These are phyloP conservation scores for Tylopilus subfusipes DNA, from an alignment of 768 basidiomycete genomes.

Conservation along the genomic window DNA sequence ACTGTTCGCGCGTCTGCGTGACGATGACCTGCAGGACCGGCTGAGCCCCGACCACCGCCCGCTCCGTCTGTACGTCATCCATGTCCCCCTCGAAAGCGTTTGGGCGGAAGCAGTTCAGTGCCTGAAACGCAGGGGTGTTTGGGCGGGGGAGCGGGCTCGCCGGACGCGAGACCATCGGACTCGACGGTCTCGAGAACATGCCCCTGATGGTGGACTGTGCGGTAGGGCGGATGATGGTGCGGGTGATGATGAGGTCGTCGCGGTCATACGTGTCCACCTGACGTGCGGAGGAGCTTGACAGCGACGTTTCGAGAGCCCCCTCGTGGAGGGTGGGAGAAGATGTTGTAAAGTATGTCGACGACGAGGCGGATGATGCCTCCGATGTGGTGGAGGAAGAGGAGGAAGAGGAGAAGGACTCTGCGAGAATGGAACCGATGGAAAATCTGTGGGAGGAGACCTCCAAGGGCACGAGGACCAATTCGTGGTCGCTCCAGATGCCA, in stretches of 20 bases:
- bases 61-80: conserved; percentile 25
- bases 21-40: conserved; percentile 33
- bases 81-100: conserved; percentile 33
- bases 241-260: conserved; percentile 33
- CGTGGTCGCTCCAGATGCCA: conserved; percentile 34
- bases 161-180: conserved; percentile 29
- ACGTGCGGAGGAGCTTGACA: conserved; percentile 10
- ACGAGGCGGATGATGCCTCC: background rate
- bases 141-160: conserved; percentile 22
- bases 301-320: background rate
- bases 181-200: conserved; percentile 32
- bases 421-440: conserved; percentile 17
- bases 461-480: conserved; percentile 32
- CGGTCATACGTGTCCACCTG: conserved; percentile 27
- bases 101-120: conserved; percentile 35
- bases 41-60: conserved; percentile 6
- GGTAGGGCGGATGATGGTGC: conserved; percentile 37
- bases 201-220: conserved; percentile 22
- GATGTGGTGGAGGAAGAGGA: conserved; percentile 8
- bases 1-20: conserved; percentile 32
- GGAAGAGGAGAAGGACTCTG: conserved; percentile 15
- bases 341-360: conserved; percentile 25
- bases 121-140: conserved; percentile 22
- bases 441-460: conserved; percentile 20
- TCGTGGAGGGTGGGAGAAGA: conserved; percentile 14